Percentiles rank a stretch among this genome's conserved stretches.
phyloP scores from a whole-genome alignment of 768 basidiomycete genomes.

The Trametes cingulata region DNA sequence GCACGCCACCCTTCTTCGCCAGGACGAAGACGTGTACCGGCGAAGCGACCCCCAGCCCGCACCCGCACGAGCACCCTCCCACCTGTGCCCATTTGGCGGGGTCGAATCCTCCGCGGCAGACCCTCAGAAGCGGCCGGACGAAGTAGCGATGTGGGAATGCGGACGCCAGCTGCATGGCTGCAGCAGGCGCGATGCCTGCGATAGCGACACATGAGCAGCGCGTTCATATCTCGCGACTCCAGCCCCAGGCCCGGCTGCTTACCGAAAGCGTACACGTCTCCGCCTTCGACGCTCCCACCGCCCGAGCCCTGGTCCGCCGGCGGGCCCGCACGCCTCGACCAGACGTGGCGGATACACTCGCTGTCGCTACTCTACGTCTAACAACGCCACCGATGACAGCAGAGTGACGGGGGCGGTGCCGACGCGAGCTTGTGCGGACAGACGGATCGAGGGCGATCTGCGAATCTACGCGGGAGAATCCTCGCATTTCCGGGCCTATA shows the following conservation, averaged over 20 bases:
- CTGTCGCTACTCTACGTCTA: not conserved
- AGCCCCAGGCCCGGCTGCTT: conserved; percentile 4
- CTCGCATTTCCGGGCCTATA: not conserved
- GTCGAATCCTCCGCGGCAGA: conserved; percentile 5
- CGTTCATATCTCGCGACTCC: conserved; percentile 1
- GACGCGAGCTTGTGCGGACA: conserved; percentile 1
- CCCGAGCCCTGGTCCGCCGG: not conserved
- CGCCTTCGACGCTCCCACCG: not conserved
- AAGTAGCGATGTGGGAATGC: conserved; percentile 15
- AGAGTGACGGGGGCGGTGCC: not conserved
- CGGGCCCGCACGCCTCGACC: no score
- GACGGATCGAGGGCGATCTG: not conserved
- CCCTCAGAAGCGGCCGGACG: conserved; percentile 12
- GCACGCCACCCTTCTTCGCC: not conserved
- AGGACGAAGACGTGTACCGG: not conserved
- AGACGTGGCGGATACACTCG: not conserved
- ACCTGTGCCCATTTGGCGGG: conserved; percentile 3
- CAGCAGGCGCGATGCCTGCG: conserved; percentile 8
- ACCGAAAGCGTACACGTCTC: not conserved
- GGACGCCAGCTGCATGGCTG: not conserved
- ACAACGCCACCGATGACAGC: not conserved
- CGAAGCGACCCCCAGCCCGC: not conserved
- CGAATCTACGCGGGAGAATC: conserved; percentile 5
- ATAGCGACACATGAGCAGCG: conserved; percentile 12
- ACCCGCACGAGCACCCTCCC: not conserved